Percentiles rank a stretch among this genome's conserved stretches.
Conservation (phyloP, 768 basidiomycete genomes). For the Mycena pura region DNA sequence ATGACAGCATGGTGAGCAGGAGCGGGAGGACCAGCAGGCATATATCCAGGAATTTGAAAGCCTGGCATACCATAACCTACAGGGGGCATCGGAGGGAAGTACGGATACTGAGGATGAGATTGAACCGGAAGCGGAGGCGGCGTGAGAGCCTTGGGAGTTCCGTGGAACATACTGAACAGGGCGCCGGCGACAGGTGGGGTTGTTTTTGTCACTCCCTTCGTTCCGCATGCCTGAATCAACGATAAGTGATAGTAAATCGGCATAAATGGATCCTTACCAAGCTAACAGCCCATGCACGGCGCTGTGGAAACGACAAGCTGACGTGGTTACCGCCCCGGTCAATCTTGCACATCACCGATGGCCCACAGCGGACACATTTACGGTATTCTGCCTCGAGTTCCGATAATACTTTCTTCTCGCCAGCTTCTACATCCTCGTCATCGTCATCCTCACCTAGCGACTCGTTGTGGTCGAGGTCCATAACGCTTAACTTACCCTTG, state of each 20-base stretch:
- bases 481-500: not conserved
- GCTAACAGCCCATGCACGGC: not conserved
- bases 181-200: not conserved
- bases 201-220: conserved; percentile 3
- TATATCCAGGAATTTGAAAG: conserved; percentile 1
- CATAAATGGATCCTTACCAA: conserved; percentile 5
- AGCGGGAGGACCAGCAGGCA: not conserved
- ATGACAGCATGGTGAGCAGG: not conserved
- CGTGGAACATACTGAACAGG: conserved; percentile 3
- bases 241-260: conserved; percentile 1
- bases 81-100: not conserved
- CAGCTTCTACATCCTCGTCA: conserved; percentile 1
- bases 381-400: not conserved
- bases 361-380: conserved; percentile 8
- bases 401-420: not conserved
- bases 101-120: not conserved
- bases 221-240: conserved; percentile 7
- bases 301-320: not conserved
- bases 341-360: conserved; percentile 11
- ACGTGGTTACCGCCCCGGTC: conserved; percentile 6
- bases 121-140: not conserved
- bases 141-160: not conserved
- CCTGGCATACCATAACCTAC: not conserved
- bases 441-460: conserved; percentile 1
- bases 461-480: conserved; percentile 14